These are phyloP conservation scores for Nidularia pulvinata DNA, from an alignment of 768 basidiomycete genomes.

Conservation along the genomic window DNA sequence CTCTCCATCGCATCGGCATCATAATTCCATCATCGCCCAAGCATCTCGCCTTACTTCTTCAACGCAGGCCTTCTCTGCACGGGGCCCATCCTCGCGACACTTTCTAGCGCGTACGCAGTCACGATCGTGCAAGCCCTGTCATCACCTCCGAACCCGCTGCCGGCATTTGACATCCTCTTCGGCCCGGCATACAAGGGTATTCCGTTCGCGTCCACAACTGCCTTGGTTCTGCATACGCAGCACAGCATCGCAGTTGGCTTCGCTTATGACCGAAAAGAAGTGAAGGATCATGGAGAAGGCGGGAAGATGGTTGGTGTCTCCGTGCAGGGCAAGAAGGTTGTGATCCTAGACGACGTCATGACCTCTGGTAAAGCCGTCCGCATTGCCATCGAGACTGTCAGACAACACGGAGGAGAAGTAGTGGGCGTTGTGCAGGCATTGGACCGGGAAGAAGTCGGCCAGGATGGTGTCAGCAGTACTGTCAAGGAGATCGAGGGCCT, in stretches of 20 bases:
- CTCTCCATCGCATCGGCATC: neutral
- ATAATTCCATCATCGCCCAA: constrained; percentile 21
- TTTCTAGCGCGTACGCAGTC: constrained; percentile 83
- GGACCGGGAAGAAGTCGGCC: constrained; percentile 85
- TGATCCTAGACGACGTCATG: constrained; percentile 96
- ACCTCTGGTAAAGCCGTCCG: constrained; percentile 91
- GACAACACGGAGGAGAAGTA: constrained; percentile 69
- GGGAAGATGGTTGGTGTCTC: constrained; percentile 87
- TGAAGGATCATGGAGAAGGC: constrained; percentile 96
- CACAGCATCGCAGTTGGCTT: constrained; percentile 70
- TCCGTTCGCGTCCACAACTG: constrained; percentile 84
- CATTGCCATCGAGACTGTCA: constrained; percentile 76
- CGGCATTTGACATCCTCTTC: constrained; percentile 81
- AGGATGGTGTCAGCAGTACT: constrained; percentile 66
- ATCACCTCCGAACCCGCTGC: constrained; percentile 22
- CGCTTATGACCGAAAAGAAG: constrained; percentile 94
- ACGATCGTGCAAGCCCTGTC: constrained; percentile 62
- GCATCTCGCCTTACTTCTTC: constrained; percentile 96
- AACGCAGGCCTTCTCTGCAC: constrained; percentile 90
- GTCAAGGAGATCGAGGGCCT: constrained; percentile 81
- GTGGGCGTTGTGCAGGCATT: constrained; percentile 89
- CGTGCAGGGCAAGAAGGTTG: constrained; percentile 77
- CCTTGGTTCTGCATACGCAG: constrained; percentile 69
- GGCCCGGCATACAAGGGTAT: constrained; percentile 99
- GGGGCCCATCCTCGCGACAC: constrained; percentile 74